Percentiles rank a stretch among this genome's conserved stretches.
phyloP scores from a whole-genome alignment of 2,329 filamentous ascomycete genomes.

The Xylariaceae sp. region DNA sequence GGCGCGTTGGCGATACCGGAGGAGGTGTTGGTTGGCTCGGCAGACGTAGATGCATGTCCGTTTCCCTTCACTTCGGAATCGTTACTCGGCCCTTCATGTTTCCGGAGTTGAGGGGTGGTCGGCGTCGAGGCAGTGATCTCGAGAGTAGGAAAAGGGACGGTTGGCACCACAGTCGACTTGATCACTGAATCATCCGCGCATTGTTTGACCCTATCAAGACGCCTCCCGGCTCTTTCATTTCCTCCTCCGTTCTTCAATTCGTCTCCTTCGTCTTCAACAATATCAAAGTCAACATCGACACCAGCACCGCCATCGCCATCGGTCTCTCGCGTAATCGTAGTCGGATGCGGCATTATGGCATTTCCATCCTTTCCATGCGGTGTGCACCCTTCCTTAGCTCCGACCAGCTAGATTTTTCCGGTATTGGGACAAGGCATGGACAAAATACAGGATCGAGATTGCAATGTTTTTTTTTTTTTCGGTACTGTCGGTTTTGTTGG shows the following conservation, averaged over 20 bases:
- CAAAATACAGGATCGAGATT: no score
- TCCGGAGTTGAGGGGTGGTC: constrained; percentile 14
- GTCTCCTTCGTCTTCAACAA: neutral
- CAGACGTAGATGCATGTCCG: neutral
- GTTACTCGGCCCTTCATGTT: neutral
- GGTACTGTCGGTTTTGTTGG: no score
- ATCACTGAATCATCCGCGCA: constrained; percentile 8
- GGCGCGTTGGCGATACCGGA: constrained; percentile 3
- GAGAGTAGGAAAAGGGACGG: constrained; percentile 29
- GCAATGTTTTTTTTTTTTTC: no score
- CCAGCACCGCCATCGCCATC: neutral
- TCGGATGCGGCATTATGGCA: constrained; percentile 15
- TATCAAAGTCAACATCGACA: neutral
- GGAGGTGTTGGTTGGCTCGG: constrained; percentile 7
- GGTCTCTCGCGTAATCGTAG: constrained; percentile 7
- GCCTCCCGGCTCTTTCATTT: constrained; percentile 27
- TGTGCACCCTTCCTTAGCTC: neutral
- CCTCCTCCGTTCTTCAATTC: neutral
- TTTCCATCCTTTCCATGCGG: constrained; percentile 12
- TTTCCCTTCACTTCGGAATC: constrained; percentile 7
- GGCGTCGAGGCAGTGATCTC: constrained; percentile 29
- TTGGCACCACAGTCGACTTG: constrained; percentile 11
- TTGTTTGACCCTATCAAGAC: constrained; percentile 16
- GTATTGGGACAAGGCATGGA: constrained; percentile 16
- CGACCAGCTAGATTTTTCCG: constrained; percentile 4